These are phyloP conservation scores for Wilhelminamyces savonicus DNA, from an alignment of 805 yeast genomes.

Conservation along the genomic window DNA sequence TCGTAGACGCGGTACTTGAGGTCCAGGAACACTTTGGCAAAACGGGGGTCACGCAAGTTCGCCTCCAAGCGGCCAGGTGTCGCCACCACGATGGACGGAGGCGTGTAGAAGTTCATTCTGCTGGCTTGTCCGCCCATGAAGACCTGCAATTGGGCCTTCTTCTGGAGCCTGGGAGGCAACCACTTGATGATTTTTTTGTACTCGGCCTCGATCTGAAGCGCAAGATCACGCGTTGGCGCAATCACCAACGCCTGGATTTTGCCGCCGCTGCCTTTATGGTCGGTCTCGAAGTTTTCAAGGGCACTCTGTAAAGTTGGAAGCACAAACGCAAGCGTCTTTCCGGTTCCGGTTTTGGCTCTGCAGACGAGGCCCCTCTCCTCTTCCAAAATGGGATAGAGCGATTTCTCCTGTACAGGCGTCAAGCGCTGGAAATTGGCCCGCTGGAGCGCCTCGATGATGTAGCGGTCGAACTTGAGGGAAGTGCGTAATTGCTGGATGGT, in stretches of 20 bases:
- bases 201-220: conserved; percentile 71
- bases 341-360: conserved; percentile 93
- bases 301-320: conserved; percentile 67
- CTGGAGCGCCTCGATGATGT: conserved; percentile 25
- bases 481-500: too few species aligned
- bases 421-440: conserved; percentile 44
- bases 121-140: conserved; percentile 63
- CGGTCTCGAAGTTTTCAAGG: conserved; percentile 16
- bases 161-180: conserved; percentile 11
- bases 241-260: conserved; percentile 50
- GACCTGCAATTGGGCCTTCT: conserved; percentile 18
- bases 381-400: conserved; percentile 52
- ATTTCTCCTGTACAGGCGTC: conserved; percentile 64
- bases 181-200: conserved; percentile 37
- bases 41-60: conserved; percentile 41
- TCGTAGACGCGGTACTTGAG: conserved; percentile 70
- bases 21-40: conserved; percentile 41
- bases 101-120: conserved; percentile 19
- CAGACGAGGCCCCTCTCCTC: conserved; percentile 66
- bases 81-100: conserved; percentile 67
- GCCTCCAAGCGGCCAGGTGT: conserved; percentile 86
- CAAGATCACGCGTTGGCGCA: conserved; percentile 90
- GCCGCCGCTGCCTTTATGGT: conserved; percentile 21
- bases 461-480: conserved; percentile 1
- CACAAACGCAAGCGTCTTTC: conserved; percentile 86